Evolutionary conservation across 768 basidiomycete species (phyloP).

Genomic region (Daedaleopsis sinensis): DNA sequence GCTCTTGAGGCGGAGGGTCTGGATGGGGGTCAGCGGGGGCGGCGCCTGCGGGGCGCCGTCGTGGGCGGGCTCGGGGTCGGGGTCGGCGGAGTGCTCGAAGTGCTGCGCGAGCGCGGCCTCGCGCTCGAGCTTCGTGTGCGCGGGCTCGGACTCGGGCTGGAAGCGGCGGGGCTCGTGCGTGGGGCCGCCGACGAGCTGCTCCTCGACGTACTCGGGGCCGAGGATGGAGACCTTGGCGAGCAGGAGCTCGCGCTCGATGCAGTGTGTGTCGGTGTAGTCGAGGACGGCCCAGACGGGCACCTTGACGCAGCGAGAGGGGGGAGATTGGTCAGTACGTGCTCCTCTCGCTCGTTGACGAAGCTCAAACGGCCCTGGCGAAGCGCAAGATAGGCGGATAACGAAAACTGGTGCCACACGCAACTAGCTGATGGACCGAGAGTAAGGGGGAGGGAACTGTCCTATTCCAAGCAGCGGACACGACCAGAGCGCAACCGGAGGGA

Average conservation of each 20-base stretch:
- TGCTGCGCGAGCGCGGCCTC: conserved; percentile 76
- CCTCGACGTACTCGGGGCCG: conserved; percentile 94
- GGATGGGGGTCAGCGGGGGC: conserved; percentile 55
- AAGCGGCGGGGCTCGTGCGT: conserved; percentile 71
- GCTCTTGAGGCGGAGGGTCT: conserved; percentile 89
- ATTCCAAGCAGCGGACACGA: neutral
- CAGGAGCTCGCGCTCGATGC: conserved; percentile 91
- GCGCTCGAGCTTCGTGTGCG: conserved; percentile 56
- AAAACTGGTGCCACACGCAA: too few relatives aligned
- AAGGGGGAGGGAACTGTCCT: neutral
- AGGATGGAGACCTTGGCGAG: conserved; percentile 97
- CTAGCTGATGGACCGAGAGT: too few relatives aligned
- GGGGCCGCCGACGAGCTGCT: conserved; percentile 85
- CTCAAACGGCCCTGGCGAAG: too few relatives aligned
- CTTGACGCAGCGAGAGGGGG: conserved; percentile 41
- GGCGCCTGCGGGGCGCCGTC: conserved; percentile 34
- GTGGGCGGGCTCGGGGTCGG: conserved; percentile 24
- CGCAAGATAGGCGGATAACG: too few relatives aligned
- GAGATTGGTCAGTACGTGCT: neutral
- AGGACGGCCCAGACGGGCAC: conserved; percentile 99
- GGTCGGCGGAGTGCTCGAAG: conserved; percentile 65
- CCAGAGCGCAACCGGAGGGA: neutral
- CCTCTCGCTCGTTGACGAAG: neutral
- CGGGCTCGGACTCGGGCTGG: conserved; percentile 18
- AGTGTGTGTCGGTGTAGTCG: conserved; percentile 92